A percentile compares a stretch with the other conserved stretches of the same genome.
These are phyloP conservation scores for Aspergillus nanangensis DNA, from an alignment of 495 filamentous ascomycete genomes.

Conservation along the genomic window DNA sequence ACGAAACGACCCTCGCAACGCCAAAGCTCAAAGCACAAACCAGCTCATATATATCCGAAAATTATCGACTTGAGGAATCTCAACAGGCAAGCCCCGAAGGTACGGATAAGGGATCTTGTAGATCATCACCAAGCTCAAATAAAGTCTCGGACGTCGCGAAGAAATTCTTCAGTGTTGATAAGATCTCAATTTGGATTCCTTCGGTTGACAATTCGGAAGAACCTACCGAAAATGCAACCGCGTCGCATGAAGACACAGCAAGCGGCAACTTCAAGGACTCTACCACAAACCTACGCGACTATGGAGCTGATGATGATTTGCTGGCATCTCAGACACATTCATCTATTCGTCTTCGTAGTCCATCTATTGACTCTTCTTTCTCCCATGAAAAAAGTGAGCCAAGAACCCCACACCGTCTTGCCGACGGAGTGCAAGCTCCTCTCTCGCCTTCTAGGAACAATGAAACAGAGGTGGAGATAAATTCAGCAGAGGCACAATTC, in stretches of 20 bases:
- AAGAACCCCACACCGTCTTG: slow-evolving; percentile 2
- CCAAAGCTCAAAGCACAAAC: slow-evolving; percentile 24
- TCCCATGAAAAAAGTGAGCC: slow-evolving; percentile 6
- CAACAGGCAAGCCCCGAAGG: slow-evolving; percentile 9
- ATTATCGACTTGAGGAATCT: slow-evolving; percentile 5
- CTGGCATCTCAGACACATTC: slow-evolving; percentile 22
- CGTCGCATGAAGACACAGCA: slow-evolving; percentile 4
- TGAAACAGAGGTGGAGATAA: slow-evolving; percentile 52
- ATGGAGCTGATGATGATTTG: slow-evolving; percentile 23
- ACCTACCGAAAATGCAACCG: neutral
- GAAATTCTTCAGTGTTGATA: slow-evolving; percentile 30
- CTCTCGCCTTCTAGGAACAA: slow-evolving; percentile 1
- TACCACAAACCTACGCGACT: slow-evolving; percentile 15
- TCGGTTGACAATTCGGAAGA: slow-evolving; percentile 13
- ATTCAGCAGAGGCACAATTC: slow-evolving; percentile 52
- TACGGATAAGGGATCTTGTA: slow-evolving; percentile 16
- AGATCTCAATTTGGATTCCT: slow-evolving; percentile 32
- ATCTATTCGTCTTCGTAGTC: slow-evolving; percentile 18
- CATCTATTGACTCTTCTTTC: slow-evolving; percentile 12
- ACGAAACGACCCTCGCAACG: slow-evolving; percentile 19
- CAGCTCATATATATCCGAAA: slow-evolving; percentile 11
- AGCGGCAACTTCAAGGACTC: slow-evolving; percentile 22
- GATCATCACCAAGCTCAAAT: slow-evolving; percentile 15
- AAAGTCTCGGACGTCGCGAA: slow-evolving; percentile 28
- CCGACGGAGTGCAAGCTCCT: slow-evolving; percentile 3